phyloP scores from a whole-genome alignment of 345 rosid genomes.

The Pseudoturritis turrita region DNA sequence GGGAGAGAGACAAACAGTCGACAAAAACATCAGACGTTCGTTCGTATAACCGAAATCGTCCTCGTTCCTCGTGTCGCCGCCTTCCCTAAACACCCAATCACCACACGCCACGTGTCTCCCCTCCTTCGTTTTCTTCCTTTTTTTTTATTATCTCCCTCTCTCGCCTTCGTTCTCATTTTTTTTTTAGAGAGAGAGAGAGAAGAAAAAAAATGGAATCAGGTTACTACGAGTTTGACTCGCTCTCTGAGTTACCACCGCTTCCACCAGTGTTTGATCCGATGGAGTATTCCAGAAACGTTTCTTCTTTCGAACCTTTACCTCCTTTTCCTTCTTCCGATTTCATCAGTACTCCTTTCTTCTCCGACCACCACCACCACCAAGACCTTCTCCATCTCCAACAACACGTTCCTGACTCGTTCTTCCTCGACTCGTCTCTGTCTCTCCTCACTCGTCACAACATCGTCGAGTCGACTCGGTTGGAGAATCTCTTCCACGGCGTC shows the following conservation, averaged over 20 bases:
- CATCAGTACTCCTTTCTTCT: not conserved
- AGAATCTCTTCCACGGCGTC: not conserved
- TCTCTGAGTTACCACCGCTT: conserved; percentile 27
- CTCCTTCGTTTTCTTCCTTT: not conserved
- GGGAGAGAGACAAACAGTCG: conserved; percentile 20
- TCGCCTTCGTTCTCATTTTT: not conserved
- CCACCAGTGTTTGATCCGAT: conserved; percentile 14
- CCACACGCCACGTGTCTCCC: conserved; percentile 24
- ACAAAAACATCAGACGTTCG: conserved; percentile 19
- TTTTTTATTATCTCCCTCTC: not conserved
- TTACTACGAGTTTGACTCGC: conserved; percentile 10
- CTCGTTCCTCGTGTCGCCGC: conserved; percentile 40
- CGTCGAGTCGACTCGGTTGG: conserved; percentile 5
- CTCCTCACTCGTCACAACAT: conserved; percentile 1
- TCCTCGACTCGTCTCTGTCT: not conserved
- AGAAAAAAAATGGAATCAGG: conserved; percentile 13
- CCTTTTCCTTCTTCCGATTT: conserved; percentile 33
- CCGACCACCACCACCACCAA: not conserved
- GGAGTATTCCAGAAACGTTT: not conserved
- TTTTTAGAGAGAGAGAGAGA: not conserved
- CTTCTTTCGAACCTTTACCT: not conserved
- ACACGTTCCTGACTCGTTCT: not conserved
- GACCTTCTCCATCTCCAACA: not conserved
- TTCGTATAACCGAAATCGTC: conserved; percentile 25
- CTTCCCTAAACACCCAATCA: conserved; percentile 1